Evolutionary conservation across 139 green algal species (phyloP), one percentile per base, ranked within the genome.

Genomic region (Ulvella scutata): DNA sequence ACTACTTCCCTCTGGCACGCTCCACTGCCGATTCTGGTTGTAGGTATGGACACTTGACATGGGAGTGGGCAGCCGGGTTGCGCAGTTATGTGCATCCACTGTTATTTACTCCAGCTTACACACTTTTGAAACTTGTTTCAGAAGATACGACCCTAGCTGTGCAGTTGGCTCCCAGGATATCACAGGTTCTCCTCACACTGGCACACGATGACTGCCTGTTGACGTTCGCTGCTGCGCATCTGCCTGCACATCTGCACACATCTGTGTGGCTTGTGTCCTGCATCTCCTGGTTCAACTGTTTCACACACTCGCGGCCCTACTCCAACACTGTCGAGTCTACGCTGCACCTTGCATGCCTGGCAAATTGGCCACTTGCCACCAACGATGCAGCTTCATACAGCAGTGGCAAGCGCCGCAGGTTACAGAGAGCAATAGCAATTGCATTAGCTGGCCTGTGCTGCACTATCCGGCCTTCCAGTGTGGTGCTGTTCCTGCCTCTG

Each of bases 41-140:
- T 23, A 67, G 51, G 21, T 87, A 87, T 76, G 82, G 82, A 4
- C 67, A 80, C n/a, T 37, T 80, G 3, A 87, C 82, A 7, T 87
- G 82, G 82, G 82, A 87, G 62, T 87, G 82, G 82, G 33, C 34
- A 37, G 74, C 43, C 3, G 77, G 51, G n/a, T 23, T 84, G 43
- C 60, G 82, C 9, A 38, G 80, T 17, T 74, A 40, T 21, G 62
- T 31, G 9, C 62, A 67, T 23, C 51, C 51, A 6, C 51, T 67
- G 9, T 26, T 67, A 26, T 67, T 67, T 26, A 2, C 51, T 7
- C 51, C 51, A 6, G 51, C 9, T 13, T 26, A 36, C n/a, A 10
- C 17, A 26, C 6, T 67, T 26, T 26, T 67, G 51, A 10, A 67
- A 29, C 51, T 67, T 10, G 6, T 67, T 6, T 26, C 6, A n/a